Evolutionary conservation across 2,329 filamentous ascomycete genomes (phyloP).

Genomic region (Colletotrichum viniferum): DNA sequence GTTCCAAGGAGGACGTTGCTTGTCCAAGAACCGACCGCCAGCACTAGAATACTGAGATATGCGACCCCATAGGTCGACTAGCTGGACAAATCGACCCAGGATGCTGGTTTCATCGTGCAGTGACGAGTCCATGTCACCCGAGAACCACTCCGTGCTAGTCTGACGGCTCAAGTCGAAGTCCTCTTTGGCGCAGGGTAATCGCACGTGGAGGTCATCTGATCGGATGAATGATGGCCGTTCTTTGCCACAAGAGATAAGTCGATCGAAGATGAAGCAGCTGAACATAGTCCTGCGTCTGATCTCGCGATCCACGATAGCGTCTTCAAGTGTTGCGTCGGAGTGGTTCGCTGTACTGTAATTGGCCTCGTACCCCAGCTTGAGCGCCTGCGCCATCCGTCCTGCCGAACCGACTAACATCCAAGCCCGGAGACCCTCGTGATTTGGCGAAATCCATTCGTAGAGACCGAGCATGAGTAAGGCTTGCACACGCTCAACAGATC

Average conservation of each 20-base stretch:
- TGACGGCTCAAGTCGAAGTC: conserved; percentile 67
- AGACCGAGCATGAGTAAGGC: conserved; percentile 73
- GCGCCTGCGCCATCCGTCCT: conserved; percentile 65
- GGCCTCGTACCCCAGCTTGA: conserved; percentile 65
- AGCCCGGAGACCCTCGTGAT: conserved; percentile 58
- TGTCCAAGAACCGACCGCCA: conserved; percentile 54
- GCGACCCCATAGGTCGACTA: conserved; percentile 64
- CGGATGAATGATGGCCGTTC: conserved; percentile 64
- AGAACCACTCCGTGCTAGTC: conserved; percentile 48
- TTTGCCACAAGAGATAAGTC: conserved; percentile 70
- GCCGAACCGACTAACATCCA: conserved; percentile 71
- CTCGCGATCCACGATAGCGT: conserved; percentile 49
- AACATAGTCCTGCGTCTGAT: conserved; percentile 73
- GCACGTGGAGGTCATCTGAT: conserved; percentile 63
- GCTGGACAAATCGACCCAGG: conserved; percentile 55
- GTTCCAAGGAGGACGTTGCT: conserved; percentile 63
- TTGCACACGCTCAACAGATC: conserved; percentile 68
- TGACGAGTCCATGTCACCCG: conserved; percentile 35
- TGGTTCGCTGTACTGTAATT: conserved; percentile 25
- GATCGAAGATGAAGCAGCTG: conserved; percentile 75
- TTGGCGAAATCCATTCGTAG: conserved; percentile 72
- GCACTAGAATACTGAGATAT: conserved; percentile 59
- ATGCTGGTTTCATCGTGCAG: conserved; percentile 46
- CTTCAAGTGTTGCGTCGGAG: conserved; percentile 18
- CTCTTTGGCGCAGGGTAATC: conserved; percentile 69